Evolutionary conservation across 2,329 filamentous ascomycete genomes (phyloP).

Genomic region (Cordyceps javanica): DNA sequence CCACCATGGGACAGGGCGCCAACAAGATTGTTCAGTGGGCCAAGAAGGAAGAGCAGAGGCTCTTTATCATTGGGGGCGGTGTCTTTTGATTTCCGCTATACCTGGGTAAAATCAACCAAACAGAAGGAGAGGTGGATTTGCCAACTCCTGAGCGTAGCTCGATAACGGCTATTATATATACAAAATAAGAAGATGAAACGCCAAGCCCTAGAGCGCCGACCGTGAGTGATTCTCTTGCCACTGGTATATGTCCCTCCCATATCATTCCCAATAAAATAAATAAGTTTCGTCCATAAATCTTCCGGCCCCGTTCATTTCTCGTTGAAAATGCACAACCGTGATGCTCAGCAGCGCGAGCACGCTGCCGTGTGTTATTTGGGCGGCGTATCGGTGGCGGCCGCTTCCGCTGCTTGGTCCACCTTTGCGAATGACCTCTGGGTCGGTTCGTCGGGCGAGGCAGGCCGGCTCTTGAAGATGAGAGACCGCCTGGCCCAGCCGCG

Average conservation of each 20-base stretch:
- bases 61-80: slow-evolving; percentile 97
- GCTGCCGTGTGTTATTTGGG: background rate
- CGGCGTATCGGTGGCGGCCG: background rate
- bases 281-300: slow-evolving; percentile 1
- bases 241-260: background rate
- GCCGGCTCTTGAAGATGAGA: slow-evolving; percentile 21
- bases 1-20: slow-evolving; percentile 72
- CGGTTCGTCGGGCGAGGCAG: slow-evolving; percentile 15
- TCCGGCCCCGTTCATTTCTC: slow-evolving; percentile 3
- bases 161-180: slow-evolving; percentile 6
- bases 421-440: slow-evolving; percentile 14
- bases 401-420: slow-evolving; percentile 1
- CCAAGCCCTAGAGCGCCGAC: slow-evolving; percentile 1
- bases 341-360: background rate
- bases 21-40: slow-evolving; percentile 91
- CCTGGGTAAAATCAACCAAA: background rate
- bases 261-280: slow-evolving; percentile 1
- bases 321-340: background rate
- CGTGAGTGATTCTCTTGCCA: background rate
- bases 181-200: slow-evolving; percentile 5
- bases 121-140: background rate
- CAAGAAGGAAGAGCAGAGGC: slow-evolving; percentile 80
- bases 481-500: slow-evolving; percentile 30
- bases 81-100: slow-evolving; percentile 51
- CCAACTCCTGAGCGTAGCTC: slow-evolving; percentile 6